phyloP scores from a whole-genome alignment of 2,329 filamentous ascomycete genomes.

The Raffaelea ambrosiae region DNA sequence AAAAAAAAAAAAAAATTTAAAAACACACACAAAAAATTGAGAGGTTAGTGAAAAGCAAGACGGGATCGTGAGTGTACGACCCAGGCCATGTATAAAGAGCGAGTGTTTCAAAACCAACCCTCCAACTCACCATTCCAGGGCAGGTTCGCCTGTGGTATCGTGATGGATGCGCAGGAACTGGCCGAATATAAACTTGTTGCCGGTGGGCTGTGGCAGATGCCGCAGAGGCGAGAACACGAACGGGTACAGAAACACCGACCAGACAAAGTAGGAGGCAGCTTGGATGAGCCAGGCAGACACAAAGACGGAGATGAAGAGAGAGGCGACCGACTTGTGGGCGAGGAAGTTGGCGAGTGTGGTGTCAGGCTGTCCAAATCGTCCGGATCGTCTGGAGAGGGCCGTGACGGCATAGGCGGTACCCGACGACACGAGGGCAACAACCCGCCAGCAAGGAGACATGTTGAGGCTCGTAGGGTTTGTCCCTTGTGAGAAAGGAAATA shows the following conservation, averaged over 20 bases:
- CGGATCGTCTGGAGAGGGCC: conserved; percentile 2
- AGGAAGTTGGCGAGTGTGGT: too few relatives aligned
- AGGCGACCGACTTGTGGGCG: conserved; percentile 19
- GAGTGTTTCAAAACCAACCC: too few relatives aligned
- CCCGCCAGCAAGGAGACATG: background rate
- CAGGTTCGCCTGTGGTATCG: conserved; percentile 33
- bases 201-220: conserved; percentile 34
- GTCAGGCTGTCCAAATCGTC: background rate
- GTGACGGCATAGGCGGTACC: conserved; percentile 5
- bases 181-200: conserved; percentile 38
- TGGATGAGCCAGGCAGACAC: conserved; percentile 25
- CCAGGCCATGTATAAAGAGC: too few relatives aligned
- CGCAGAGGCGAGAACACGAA: conserved; percentile 40
- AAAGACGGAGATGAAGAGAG: conserved; percentile 25
- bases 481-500: background rate
- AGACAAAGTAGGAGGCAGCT: conserved; percentile 27
- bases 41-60: too few relatives aligned
- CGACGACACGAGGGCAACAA: conserved; percentile 1
- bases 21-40: conserved; percentile 1
- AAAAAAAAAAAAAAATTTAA: background rate
- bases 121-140: conserved; percentile 40
- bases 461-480: too few relatives aligned
- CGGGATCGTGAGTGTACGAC: too few relatives aligned
- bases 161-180: conserved; percentile 32
- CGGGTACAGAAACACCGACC: conserved; percentile 38